Conservation (phyloP, 768 basidiomycete genomes). For the Pisolithus tinctorius region DNA sequence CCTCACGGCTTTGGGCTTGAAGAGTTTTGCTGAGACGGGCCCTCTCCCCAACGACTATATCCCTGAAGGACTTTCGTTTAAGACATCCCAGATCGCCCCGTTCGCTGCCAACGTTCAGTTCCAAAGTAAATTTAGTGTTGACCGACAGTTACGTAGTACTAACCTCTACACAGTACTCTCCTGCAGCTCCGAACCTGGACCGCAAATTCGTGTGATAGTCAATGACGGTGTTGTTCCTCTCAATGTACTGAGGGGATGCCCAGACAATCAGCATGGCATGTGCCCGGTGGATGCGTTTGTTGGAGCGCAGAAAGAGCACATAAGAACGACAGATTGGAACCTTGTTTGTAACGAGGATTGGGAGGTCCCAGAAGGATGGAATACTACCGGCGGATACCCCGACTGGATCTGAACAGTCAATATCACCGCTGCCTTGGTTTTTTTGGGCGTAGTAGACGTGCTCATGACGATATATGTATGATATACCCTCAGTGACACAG, state of each 20-base stretch:
- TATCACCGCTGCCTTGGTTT: too few relatives aligned
- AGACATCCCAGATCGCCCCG: conserved; percentile 65
- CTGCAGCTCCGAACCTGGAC: conserved; percentile 42
- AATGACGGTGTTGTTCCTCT: conserved; percentile 81
- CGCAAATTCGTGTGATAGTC: conserved; percentile 72
- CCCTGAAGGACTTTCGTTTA: conserved; percentile 53
- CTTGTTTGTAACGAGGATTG: conserved; percentile 71
- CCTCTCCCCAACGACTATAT: conserved; percentile 68
- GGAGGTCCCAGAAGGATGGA: conserved; percentile 65
- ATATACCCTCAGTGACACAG: background rate
- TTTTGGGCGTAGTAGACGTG: background rate
- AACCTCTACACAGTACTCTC: conserved; percentile 44
- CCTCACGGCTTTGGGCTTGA: conserved; percentile 74
- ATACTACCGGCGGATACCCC: conserved; percentile 63
- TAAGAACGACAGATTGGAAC: conserved; percentile 57
- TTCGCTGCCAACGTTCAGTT: conserved; percentile 83
- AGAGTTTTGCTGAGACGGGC: conserved; percentile 57
- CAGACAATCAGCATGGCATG: conserved; percentile 64
- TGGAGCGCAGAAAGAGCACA: conserved; percentile 55
- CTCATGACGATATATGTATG: background rate
- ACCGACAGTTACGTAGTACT: background rate
- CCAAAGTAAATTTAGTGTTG: conserved; percentile 51
- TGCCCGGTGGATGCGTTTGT: conserved; percentile 71
- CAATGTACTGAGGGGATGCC: conserved; percentile 66
- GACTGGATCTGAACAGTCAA: conserved; percentile 4